phyloP scores from a whole-genome alignment of 148 eudicot species.

The Beta vulgaris region DNA sequence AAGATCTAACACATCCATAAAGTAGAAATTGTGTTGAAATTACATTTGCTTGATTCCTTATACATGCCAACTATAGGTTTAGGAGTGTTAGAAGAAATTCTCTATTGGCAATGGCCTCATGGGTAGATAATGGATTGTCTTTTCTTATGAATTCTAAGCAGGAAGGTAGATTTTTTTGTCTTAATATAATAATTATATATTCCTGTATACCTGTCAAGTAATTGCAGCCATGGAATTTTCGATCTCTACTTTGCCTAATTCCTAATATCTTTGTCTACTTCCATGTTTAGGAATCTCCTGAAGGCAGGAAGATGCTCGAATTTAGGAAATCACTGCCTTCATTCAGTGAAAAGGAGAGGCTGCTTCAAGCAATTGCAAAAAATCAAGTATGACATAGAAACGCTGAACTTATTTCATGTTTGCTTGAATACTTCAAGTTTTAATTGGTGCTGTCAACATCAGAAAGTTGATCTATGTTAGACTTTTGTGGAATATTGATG shows the following conservation, averaged over 20 bases:
- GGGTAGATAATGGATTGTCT: not conserved
- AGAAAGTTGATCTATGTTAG: not conserved
- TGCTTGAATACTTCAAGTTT: not conserved
- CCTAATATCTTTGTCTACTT: constrained; percentile 11
- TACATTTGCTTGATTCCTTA: not conserved
- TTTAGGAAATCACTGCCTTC: constrained; percentile 89
- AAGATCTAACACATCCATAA: not conserved
- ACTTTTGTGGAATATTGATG: constrained; percentile 7
- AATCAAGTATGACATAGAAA: constrained; percentile 61
- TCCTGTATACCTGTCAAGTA: too few species aligned
- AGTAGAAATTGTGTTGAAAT: not conserved
- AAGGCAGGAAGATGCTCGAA: constrained; percentile 80
- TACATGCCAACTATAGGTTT: not conserved
- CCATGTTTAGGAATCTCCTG: constrained; percentile 81
- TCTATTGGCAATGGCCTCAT: not conserved
- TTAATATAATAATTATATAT: too few species aligned
- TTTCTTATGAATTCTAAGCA: not conserved
- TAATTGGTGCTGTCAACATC: too few species aligned
- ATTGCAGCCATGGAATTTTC: not conserved
- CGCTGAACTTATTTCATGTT: too few species aligned
- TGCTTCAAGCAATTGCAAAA: constrained; percentile 90
- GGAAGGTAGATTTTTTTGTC: not conserved
- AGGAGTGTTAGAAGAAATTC: not conserved
- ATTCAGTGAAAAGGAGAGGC: constrained; percentile 85
- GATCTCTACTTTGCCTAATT: not conserved